Evolutionary conservation across 495 filamentous ascomycete genomes (phyloP).

Genomic region (Penicillium steckii): DNA sequence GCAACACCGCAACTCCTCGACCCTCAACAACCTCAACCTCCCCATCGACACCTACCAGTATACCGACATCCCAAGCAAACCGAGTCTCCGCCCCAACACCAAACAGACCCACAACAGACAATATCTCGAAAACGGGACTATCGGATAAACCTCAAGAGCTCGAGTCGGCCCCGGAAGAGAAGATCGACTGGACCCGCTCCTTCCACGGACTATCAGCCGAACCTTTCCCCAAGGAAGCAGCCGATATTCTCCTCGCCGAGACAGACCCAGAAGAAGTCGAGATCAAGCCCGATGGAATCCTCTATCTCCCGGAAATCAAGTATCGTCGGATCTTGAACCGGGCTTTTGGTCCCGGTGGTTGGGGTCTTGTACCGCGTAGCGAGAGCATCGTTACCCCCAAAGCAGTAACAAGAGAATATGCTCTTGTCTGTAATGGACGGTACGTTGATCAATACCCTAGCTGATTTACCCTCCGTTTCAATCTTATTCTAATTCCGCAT

Average conservation of each 20-base stretch:
- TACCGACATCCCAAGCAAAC: conserved; percentile 8
- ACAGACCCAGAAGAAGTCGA: conserved; percentile 78
- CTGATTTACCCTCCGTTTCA: neutral
- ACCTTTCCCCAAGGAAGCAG: conserved; percentile 74
- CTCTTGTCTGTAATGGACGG: conserved; percentile 85
- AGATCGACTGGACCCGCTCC: conserved; percentile 89
- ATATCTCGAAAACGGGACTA: conserved; percentile 53
- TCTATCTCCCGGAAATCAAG: conserved; percentile 98
- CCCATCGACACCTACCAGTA: conserved; percentile 1
- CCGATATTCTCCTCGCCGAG: conserved; percentile 66
- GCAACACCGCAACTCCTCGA: conserved; percentile 15
- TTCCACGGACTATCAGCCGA: conserved; percentile 81
- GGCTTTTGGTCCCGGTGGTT: conserved; percentile 93
- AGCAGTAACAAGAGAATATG: conserved; percentile 92
- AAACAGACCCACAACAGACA: conserved; percentile 38
- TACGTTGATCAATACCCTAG: conserved; percentile 41
- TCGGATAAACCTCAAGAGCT: conserved; percentile 52
- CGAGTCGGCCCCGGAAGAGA: conserved; percentile 41
- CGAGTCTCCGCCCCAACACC: conserved; percentile 31
- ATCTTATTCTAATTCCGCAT: too few relatives aligned
- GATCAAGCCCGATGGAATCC: conserved; percentile 93
- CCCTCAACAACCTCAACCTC: conserved; percentile 17
- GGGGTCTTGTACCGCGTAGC: conserved; percentile 88
- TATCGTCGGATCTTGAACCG: conserved; percentile 88
- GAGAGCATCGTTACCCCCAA: conserved; percentile 88